Conservation (phyloP, 805 yeast species). For the Myxozyma lipomycoides region DNA sequence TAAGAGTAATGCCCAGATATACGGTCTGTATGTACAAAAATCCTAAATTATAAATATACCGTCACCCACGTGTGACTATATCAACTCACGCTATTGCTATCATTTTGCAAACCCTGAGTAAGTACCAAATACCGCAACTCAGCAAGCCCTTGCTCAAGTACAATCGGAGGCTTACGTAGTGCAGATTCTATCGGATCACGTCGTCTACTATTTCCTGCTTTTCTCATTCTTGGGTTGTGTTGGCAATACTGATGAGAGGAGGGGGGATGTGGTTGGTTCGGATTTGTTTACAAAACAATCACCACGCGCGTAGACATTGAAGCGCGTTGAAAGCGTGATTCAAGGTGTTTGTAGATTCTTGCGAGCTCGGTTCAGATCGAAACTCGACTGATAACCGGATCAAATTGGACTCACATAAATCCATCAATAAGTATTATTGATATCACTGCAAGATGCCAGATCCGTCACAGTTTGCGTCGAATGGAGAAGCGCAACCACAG, state of each 20-base stretch:
- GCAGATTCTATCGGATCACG: slow-evolving; percentile 19
- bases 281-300: background rate
- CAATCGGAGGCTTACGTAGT: slow-evolving; percentile 16
- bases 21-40: slow-evolving; percentile 62
- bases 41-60: slow-evolving; percentile 32
- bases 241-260: background rate
- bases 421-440: too few relatives aligned
- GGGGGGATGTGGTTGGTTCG: too few relatives aligned
- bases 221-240: background rate
- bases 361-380: too few relatives aligned
- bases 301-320: background rate
- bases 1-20: slow-evolving; percentile 76
- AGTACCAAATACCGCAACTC: slow-evolving; percentile 25
- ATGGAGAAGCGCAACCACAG: slow-evolving; percentile 2
- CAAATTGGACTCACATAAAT: too few relatives aligned
- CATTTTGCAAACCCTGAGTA: slow-evolving; percentile 24
- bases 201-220: slow-evolving; percentile 6
- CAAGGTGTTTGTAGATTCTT: background rate
- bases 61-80: background rate
- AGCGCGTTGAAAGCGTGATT: background rate
- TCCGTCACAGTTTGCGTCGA: slow-evolving; percentile 16
- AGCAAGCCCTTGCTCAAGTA: slow-evolving; percentile 20
- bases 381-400: too few relatives aligned
- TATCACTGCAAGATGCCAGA: slow-evolving; percentile 25
- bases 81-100: slow-evolving; percentile 12